Evolutionary conservation across 2,329 filamentous ascomycete genomes (phyloP).

Genomic region (Apiospora rasikravindrae): DNA sequence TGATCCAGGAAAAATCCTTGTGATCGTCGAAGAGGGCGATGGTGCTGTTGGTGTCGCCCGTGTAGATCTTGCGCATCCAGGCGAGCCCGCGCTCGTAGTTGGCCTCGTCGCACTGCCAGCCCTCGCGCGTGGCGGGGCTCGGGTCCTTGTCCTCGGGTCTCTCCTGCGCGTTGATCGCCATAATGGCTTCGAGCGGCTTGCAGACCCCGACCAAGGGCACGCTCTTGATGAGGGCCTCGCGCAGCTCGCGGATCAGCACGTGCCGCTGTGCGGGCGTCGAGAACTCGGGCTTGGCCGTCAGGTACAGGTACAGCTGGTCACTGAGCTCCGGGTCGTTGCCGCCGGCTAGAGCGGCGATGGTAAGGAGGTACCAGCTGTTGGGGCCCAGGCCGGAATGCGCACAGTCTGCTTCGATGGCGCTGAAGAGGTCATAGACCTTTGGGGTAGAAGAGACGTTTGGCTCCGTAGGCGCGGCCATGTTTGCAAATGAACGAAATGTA

Average conservation of each 20-base stretch:
- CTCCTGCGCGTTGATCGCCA: constrained; percentile 59
- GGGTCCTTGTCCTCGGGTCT: constrained; percentile 61
- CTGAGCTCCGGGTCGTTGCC: constrained; percentile 56
- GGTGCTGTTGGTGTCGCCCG: constrained; percentile 48
- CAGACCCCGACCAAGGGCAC: constrained; percentile 64
- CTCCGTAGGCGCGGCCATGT: not conserved
- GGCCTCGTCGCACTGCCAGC: constrained; percentile 55
- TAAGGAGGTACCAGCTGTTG: constrained; percentile 33
- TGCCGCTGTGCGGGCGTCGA: constrained; percentile 49
- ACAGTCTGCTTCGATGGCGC: constrained; percentile 18
- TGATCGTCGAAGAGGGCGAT: constrained; percentile 44
- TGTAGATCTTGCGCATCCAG: constrained; percentile 64
- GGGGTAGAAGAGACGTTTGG: not conserved
- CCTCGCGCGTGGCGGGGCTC: constrained; percentile 53
- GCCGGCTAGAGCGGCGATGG: constrained; percentile 50
- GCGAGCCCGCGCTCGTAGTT: constrained; percentile 57
- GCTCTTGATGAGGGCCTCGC: constrained; percentile 65
- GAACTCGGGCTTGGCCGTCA: constrained; percentile 54
- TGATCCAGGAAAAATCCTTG: constrained; percentile 54
- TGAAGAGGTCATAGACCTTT: constrained; percentile 17
- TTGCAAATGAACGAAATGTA: not conserved
- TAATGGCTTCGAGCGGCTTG: constrained; percentile 65
- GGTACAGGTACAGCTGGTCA: constrained; percentile 59
- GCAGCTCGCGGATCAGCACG: constrained; percentile 53
- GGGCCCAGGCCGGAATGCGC: constrained; percentile 24